Evolutionary conservation across 108 stramenopile species (phyloP), one percentile per base, ranked within the genome.

Genomic region (Stephanodiscus triporus): DNA sequence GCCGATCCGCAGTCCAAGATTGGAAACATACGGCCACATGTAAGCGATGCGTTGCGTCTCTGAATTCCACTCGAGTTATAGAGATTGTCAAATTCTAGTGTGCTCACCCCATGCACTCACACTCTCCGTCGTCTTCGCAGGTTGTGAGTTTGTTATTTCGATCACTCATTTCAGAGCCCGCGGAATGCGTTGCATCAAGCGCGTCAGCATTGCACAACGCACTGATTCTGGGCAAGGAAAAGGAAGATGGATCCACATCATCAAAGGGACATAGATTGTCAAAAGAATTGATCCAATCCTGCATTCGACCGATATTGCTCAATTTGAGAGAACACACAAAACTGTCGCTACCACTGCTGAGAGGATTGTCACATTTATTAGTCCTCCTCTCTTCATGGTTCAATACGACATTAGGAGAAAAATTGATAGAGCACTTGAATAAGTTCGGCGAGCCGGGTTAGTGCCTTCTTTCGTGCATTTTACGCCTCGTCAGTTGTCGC

Each of bases 241-340:
- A 67, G 14, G 48, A 81, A 38, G 58, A 66, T 11, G 70, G 43
- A 30, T 53, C 26, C 38, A 13, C 75, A 17, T 34, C 67, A 63
- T 68, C 85, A 1, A 82, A 84, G 32, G 22, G 26, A 17, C 85
- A 88, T 10, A 85, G 87, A 58, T 73, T 95, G 40, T 80, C 89
- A 54, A 95, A 92, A 57, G 91, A 95, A 57, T 73, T 95, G 36
- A 80, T 95, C 59, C 93, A 95, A 78, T 88, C 88, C 13, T 95
- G 93, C 50, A 95, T 95, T 32, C 47, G 88, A 20, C 93, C 93
- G 0, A 91, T 95, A 9, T 75, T 95, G 32, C 29, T 95, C 45
- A 88, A 95, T 77, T 77, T 95, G 5, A 55, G 91, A 64, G 93
- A 95, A 36, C 86, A 91, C 63, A 89, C 87, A 26, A 84, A 87